Evolutionary conservation across 108 stramenopile species (phyloP).

Genomic region (Nitzschia sp.): DNA sequence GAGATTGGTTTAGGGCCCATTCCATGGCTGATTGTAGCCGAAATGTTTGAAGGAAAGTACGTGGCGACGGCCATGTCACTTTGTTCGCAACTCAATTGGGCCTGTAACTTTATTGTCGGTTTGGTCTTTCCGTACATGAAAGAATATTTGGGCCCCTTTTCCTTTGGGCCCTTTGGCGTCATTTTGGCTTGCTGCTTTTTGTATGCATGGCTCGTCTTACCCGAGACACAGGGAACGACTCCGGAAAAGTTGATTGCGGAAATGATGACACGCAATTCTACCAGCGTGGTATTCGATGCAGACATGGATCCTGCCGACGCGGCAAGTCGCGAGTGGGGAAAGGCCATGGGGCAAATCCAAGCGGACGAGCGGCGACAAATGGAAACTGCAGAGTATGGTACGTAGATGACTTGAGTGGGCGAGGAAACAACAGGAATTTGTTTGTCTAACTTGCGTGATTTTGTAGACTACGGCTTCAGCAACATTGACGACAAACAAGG

Average conservation of each 20-base stretch:
- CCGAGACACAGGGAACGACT: constrained; percentile 85
- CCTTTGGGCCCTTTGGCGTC: constrained; percentile 82
- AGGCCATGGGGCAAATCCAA: constrained; percentile 77
- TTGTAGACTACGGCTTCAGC: not conserved
- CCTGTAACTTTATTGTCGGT: constrained; percentile 88
- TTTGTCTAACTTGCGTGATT: too few relatives aligned
- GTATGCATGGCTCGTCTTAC: constrained; percentile 52
- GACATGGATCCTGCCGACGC: constrained; percentile 38
- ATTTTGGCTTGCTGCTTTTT: constrained; percentile 66
- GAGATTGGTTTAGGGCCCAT: constrained; percentile 98
- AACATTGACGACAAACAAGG: not conserved
- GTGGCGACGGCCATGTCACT: constrained; percentile 82
- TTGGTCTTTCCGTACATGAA: constrained; percentile 88
- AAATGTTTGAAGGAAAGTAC: constrained; percentile 88
- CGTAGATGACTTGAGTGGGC: too few relatives aligned
- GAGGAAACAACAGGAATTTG: too few relatives aligned
- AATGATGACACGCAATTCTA: constrained; percentile 57
- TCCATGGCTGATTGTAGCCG: constrained; percentile 93
- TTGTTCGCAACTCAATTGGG: constrained; percentile 90
- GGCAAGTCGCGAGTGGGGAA: constrained; percentile 68
- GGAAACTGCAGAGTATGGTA: constrained; percentile 49
- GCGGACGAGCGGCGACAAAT: constrained; percentile 69
- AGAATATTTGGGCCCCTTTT: constrained; percentile 64
- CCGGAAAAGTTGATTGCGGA: constrained; percentile 71
- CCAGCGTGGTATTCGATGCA: constrained; percentile 61